phyloP scores from a whole-genome alignment of 352 stramenopile species.

The Thalassiosira oceanica region DNA sequence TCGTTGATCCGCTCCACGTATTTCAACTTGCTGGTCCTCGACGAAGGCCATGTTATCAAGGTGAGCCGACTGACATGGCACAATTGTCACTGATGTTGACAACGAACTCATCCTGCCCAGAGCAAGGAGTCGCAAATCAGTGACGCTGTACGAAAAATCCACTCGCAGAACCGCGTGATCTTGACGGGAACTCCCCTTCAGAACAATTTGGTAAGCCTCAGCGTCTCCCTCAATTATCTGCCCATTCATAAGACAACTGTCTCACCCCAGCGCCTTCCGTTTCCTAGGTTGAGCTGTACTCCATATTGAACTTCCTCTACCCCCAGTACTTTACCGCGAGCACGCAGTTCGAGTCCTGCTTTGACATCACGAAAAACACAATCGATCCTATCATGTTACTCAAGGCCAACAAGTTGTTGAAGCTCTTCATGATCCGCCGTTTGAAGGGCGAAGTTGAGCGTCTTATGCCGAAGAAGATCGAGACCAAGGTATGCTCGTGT shows the following conservation, averaged over 20 bases:
- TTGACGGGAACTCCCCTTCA: slow-evolving; percentile 93
- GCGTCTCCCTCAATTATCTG: slow-evolving; percentile 97
- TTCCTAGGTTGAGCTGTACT: slow-evolving; percentile 98
- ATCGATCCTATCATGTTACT: slow-evolving; percentile 54
- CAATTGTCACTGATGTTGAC: too few species aligned
- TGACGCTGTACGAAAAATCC: slow-evolving; percentile 81
- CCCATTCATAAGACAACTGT: too few species aligned
- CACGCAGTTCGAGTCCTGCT: slow-evolving; percentile 97
- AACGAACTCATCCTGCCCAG: too few species aligned
- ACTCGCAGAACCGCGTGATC: slow-evolving; percentile 82
- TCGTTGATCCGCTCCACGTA: slow-evolving; percentile 44
- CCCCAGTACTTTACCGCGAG: slow-evolving; percentile 89
- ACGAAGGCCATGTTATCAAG: slow-evolving; percentile 96
- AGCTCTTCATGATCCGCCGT: slow-evolving; percentile 96
- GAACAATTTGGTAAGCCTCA: slow-evolving; percentile 98
- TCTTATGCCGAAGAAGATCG: slow-evolving; percentile 96
- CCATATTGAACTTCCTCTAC: slow-evolving; percentile 95
- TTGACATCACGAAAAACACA: slow-evolving; percentile 87
- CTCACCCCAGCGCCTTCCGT: too few species aligned
- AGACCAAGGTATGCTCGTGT: too few species aligned
- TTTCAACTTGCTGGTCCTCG: slow-evolving; percentile 88
- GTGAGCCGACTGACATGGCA: too few species aligned
- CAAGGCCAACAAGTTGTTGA: slow-evolving; percentile 90
- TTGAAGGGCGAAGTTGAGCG: slow-evolving; percentile 98
- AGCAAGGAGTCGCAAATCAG: too few species aligned